These are phyloP conservation scores for Craspedostauros australis DNA, from an alignment of 108 stramenopile species.

Conservation along the genomic window DNA sequence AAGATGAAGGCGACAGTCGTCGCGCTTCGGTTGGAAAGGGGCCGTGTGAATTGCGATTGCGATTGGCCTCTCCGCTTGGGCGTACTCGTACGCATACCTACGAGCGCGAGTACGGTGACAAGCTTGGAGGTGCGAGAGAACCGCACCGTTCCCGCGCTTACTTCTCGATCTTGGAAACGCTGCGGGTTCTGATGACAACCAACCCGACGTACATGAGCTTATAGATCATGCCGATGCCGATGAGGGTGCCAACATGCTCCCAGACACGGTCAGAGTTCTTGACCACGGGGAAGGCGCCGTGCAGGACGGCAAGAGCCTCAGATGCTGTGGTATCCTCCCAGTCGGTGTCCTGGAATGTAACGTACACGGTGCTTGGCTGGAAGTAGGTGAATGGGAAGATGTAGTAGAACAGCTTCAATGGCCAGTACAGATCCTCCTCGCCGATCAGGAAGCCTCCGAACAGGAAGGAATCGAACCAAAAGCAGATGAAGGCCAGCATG, in stretches of 20 bases:
- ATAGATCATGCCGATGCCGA: constrained; percentile 3
- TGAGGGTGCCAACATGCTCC: background rate
- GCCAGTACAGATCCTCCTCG: constrained; percentile 18
- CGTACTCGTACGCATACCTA: too few relatives aligned
- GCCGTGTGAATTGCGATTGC: too few relatives aligned
- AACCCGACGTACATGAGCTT: background rate
- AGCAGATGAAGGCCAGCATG: constrained; percentile 24
- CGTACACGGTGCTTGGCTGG: constrained; percentile 8
- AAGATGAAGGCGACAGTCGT: too few relatives aligned
- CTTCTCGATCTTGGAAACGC: background rate
- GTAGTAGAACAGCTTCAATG: constrained; percentile 27
- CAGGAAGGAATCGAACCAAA: constrained; percentile 34
- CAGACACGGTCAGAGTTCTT: background rate
- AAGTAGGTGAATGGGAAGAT: constrained; percentile 17
- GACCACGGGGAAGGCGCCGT: background rate
- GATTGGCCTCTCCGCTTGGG: too few relatives aligned
- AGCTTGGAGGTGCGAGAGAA: too few relatives aligned
- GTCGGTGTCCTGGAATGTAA: constrained; percentile 2
- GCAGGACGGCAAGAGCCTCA: too few relatives aligned
- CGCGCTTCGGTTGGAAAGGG: too few relatives aligned
- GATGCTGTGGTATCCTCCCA: too few relatives aligned
- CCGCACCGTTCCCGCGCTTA: too few relatives aligned
- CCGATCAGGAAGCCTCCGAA: too few relatives aligned
- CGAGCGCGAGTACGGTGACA: too few relatives aligned
- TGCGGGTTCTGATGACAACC: background rate